These are phyloP conservation scores for Niebla homalea DNA, from an alignment of 495 filamentous ascomycete genomes.

Conservation along the genomic window DNA sequence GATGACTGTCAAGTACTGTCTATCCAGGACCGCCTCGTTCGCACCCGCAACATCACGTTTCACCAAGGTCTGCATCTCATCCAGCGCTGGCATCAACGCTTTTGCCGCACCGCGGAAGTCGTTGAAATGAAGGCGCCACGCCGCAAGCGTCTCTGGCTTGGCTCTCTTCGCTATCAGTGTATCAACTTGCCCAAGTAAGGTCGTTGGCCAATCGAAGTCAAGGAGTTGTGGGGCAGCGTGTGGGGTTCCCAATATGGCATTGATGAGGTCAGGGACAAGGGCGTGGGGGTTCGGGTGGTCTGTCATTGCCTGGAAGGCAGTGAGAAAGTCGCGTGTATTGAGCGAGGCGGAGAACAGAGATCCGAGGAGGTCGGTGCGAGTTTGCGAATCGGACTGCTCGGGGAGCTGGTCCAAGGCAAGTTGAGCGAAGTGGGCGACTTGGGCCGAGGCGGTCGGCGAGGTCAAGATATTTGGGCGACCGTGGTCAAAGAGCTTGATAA, in stretches of 20 bases:
- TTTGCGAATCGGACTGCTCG: constrained; percentile 28
- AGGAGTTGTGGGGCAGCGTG: constrained; percentile 56
- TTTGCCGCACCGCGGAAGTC: constrained; percentile 84
- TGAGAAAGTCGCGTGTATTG: constrained; percentile 60
- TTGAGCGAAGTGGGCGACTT: constrained; percentile 72
- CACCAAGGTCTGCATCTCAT: constrained; percentile 43
- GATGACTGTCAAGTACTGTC: constrained; percentile 70
- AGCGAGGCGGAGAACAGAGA: constrained; percentile 73
- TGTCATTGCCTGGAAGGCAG: constrained; percentile 67
- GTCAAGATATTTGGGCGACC: constrained; percentile 23
- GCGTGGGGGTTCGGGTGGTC: constrained; percentile 57
- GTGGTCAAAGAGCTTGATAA: constrained; percentile 63
- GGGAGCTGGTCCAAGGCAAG: constrained; percentile 57
- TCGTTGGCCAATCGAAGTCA: constrained; percentile 61
- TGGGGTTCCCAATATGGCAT: constrained; percentile 51
- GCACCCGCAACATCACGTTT: constrained; percentile 42
- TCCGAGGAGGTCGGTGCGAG: constrained; percentile 53
- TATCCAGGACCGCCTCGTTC: constrained; percentile 38
- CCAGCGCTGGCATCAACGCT: constrained; percentile 55
- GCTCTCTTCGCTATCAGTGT: constrained; percentile 44
- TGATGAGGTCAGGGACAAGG: constrained; percentile 49
- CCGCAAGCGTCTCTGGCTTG: constrained; percentile 68
- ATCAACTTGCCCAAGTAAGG: constrained; percentile 64
- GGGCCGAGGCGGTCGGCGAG: constrained; percentile 46
- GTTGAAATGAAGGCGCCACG: constrained; percentile 68